Conservation (phyloP, 176 grass and related monocot genomes). For the Oryza punctata region DNA sequence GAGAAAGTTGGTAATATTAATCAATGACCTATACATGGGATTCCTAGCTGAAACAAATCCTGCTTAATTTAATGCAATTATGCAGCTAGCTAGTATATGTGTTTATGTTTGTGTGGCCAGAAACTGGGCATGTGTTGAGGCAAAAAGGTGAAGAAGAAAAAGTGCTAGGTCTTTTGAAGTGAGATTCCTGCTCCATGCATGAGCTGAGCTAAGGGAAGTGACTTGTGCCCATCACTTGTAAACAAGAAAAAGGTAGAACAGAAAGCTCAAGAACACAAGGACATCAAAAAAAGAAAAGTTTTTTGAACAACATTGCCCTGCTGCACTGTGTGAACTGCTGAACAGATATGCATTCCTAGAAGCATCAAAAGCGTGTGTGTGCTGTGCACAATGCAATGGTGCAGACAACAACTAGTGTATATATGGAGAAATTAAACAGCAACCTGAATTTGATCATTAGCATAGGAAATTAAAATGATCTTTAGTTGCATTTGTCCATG, state of each 20-base stretch:
- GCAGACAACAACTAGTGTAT: not conserved
- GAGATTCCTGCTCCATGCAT: slow-evolving; percentile 1
- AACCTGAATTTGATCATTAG: not conserved
- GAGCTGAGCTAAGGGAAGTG: not conserved
- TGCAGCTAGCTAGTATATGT: not conserved
- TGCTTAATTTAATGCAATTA: not conserved
- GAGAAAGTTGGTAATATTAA: slow-evolving; percentile 24
- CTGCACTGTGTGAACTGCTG: slow-evolving; percentile 2
- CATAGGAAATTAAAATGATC: not conserved
- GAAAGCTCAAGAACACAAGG: not conserved
- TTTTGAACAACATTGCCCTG: not conserved
- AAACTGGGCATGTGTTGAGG: slow-evolving; percentile 17
- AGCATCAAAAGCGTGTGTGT: slow-evolving; percentile 4
- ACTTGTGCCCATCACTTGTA: not conserved
- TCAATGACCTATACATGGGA: too few relatives aligned
- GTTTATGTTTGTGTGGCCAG: not conserved
- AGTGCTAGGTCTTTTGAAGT: slow-evolving; percentile 18
- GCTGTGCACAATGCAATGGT: slow-evolving; percentile 12
- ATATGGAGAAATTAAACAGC: not conserved
- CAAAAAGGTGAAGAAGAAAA: slow-evolving; percentile 16
- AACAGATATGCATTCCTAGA: not conserved
- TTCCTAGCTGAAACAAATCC: slow-evolving; percentile 5
- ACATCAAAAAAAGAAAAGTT: not conserved
- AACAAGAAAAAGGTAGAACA: not conserved
- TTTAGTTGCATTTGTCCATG: not conserved